These are phyloP conservation scores for Flaveria brownii DNA, from an alignment of 129 eudicot genomes.

Conservation along the genomic window DNA sequence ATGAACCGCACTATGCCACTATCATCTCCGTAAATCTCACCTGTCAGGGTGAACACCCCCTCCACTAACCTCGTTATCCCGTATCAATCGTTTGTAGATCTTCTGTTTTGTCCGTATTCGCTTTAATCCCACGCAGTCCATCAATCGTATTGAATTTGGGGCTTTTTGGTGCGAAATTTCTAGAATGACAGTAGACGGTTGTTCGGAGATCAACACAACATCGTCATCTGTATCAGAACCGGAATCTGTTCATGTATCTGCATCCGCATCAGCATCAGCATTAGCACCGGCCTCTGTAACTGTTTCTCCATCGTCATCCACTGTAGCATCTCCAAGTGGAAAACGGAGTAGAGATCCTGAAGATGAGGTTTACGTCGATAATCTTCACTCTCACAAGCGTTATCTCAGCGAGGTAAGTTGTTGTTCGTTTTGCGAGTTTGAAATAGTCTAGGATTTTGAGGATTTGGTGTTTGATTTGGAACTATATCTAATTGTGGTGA, in stretches of 20 bases:
- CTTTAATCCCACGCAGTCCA: slow-evolving; percentile 2
- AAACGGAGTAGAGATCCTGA: slow-evolving; percentile 93
- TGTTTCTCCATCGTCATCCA: slow-evolving; percentile 41
- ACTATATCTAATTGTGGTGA: not conserved
- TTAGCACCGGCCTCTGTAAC: slow-evolving; percentile 42
- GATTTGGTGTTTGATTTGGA: not conserved
- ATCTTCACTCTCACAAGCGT: slow-evolving; percentile 94
- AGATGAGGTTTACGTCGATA: slow-evolving; percentile 90
- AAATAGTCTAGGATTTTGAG: slow-evolving; percentile 4
- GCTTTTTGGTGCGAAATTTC: slow-evolving; percentile 22
- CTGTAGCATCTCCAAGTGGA: slow-evolving; percentile 55
- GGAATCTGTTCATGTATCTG: slow-evolving; percentile 30
- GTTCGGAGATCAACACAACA: slow-evolving; percentile 45
- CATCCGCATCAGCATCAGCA: slow-evolving; percentile 24
- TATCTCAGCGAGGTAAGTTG: slow-evolving; percentile 76
- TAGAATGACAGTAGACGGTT: slow-evolving; percentile 27
- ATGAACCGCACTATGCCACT: too few species aligned
- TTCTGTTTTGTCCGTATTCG: slow-evolving; percentile 30
- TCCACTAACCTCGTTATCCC: slow-evolving; percentile 8
- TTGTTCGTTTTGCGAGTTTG: not conserved
- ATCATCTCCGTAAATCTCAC: not conserved
- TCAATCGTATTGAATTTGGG: not conserved
- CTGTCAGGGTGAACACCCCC: not conserved
- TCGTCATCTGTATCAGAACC: slow-evolving; percentile 30
- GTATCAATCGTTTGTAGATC: slow-evolving; percentile 22